Evolutionary conservation across 164 flowering plant genomes (phyloP).

Genomic region (Cinnamomum chago): DNA sequence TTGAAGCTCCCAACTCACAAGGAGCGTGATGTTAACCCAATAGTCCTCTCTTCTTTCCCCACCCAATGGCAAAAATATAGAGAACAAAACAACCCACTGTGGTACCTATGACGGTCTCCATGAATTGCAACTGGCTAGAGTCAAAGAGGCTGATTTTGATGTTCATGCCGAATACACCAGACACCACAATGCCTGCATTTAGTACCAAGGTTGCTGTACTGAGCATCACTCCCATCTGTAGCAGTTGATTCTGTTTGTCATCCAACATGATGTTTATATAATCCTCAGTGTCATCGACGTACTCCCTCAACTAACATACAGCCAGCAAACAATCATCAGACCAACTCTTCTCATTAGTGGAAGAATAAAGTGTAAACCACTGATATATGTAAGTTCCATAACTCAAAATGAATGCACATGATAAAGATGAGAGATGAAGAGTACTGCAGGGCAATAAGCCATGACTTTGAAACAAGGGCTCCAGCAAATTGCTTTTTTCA

Average conservation of each 20-base stretch:
- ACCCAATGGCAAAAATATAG: slow-evolving; percentile 32
- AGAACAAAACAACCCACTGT: slow-evolving; percentile 33
- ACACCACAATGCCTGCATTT: slow-evolving; percentile 33
- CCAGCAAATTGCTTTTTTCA: too few relatives aligned
- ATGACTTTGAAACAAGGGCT: not conserved
- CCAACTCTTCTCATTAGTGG: not conserved
- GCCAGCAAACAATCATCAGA: not conserved
- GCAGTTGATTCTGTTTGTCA: slow-evolving; percentile 48
- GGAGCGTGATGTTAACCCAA: slow-evolving; percentile 14
- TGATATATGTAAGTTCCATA: not conserved
- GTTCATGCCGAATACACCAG: slow-evolving; percentile 41
- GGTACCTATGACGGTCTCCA: slow-evolving; percentile 36
- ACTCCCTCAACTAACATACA: slow-evolving; percentile 35
- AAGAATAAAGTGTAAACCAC: not conserved
- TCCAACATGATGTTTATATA: slow-evolving; percentile 46
- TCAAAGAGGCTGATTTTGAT: slow-evolving; percentile 22
- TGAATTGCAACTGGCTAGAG: slow-evolving; percentile 19
- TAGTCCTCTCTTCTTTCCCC: slow-evolving; percentile 40
- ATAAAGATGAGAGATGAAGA: not conserved
- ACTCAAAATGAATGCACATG: not conserved
- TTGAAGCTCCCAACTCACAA: not conserved
- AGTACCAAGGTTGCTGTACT: slow-evolving; percentile 31
- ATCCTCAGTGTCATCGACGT: slow-evolving; percentile 47
- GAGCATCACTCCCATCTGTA: slow-evolving; percentile 48
- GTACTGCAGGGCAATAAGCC: too few relatives aligned